Conservation (phyloP, 768 basidiomycete species). For the Leccinum barrowsii region DNA sequence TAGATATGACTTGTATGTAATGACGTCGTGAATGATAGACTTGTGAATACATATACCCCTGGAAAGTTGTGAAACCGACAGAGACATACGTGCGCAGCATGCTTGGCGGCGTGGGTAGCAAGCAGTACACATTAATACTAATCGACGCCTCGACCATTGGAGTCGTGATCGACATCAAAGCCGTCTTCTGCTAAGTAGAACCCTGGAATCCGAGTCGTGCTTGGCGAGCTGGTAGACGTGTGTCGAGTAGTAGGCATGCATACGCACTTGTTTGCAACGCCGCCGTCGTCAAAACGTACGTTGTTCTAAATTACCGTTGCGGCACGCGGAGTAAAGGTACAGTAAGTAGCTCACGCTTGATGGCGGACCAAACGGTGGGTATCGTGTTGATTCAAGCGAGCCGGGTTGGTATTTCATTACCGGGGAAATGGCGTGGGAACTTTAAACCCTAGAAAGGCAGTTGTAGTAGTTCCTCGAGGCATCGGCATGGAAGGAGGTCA, state of each 20-base stretch:
- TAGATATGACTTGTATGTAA: slow-evolving; percentile 2
- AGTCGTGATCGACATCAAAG: background rate
- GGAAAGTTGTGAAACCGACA: background rate
- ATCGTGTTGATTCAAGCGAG: slow-evolving; percentile 1
- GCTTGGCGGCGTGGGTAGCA: background rate
- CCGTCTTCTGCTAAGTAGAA: background rate
- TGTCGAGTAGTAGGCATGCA: background rate
- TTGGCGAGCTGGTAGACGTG: slow-evolving; percentile 1
- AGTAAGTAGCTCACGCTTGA: background rate
- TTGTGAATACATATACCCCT: background rate
- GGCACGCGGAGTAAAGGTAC: background rate
- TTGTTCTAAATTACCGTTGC: slow-evolving; percentile 20
- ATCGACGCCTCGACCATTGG: background rate
- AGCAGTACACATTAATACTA: background rate
- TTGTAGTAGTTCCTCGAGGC: slow-evolving; percentile 28
- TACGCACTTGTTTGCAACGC: background rate
- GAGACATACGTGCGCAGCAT: background rate
- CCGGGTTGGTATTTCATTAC: slow-evolving; percentile 22
- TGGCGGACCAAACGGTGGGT: slow-evolving; percentile 21
- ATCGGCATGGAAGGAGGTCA: slow-evolving; percentile 23
- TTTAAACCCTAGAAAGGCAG: slow-evolving; percentile 13
- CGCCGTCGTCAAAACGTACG: slow-evolving; percentile 4
- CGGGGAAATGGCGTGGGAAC: slow-evolving; percentile 22
- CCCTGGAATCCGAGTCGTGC: slow-evolving; percentile 3
- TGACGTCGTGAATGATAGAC: slow-evolving; percentile 1